Evolutionary conservation across 805 yeast genomes (phyloP).

Genomic region (Candida maris): DNA sequence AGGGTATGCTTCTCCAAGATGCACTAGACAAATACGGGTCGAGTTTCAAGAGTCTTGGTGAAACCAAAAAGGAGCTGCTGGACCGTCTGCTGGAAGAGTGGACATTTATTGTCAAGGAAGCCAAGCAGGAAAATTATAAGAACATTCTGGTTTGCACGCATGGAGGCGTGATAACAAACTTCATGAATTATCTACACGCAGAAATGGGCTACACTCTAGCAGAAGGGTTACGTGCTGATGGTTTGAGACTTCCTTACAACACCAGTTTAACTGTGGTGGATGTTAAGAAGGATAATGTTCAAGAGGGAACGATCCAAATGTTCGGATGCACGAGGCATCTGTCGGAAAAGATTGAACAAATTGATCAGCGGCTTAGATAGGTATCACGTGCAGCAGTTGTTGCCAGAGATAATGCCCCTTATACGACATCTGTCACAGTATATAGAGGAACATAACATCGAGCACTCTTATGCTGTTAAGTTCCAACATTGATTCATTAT

Average conservation of each 20-base stretch:
- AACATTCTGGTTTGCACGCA: constrained; percentile 69
- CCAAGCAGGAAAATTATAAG: constrained; percentile 31
- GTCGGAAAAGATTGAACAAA: constrained; percentile 50
- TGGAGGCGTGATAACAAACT: constrained; percentile 74
- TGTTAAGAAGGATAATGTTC: constrained; percentile 35
- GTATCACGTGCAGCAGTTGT: no score
- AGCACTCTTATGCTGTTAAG: no score
- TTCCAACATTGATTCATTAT: no score
- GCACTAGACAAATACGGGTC: constrained; percentile 59
- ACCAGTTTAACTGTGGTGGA: constrained; percentile 72
- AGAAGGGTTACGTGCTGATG: constrained; percentile 36
- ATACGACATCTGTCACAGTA: neutral
- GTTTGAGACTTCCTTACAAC: constrained; percentile 62
- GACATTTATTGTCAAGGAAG: constrained; percentile 37
- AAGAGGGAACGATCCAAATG: constrained; percentile 42
- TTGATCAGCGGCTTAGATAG: constrained; percentile 37
- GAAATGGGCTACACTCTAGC: constrained; percentile 37
- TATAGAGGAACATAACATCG: neutral
- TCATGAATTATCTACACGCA: constrained; percentile 47
- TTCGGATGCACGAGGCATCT: constrained; percentile 71
- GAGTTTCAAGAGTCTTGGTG: constrained; percentile 65
- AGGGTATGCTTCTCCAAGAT: constrained; percentile 67
- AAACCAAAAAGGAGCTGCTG: constrained; percentile 43
- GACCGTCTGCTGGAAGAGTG: constrained; percentile 48
- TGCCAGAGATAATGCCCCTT: no score